Evolutionary conservation across 2,329 filamentous ascomycete species (phyloP).

Genomic region (Fusarium lateritium): DNA sequence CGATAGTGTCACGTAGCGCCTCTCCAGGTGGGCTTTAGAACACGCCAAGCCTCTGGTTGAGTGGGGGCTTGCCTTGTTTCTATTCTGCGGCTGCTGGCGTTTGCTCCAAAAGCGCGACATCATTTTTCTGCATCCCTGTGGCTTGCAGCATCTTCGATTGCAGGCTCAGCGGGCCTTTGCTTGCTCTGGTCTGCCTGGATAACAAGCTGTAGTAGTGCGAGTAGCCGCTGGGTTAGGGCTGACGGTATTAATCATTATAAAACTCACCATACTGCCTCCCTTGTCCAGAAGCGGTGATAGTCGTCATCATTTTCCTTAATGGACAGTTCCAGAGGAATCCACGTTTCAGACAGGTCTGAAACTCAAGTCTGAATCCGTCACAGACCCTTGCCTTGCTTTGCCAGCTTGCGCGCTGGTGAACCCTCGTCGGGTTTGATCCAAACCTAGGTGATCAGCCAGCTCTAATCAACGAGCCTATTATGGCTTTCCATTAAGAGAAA

Average conservation of each 20-base stretch:
- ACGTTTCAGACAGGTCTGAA: conserved; percentile 41
- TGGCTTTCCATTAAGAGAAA: not conserved
- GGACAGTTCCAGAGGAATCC: conserved; percentile 13
- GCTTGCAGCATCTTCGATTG: conserved; percentile 22
- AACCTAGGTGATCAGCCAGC: not conserved
- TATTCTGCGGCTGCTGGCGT: conserved; percentile 13
- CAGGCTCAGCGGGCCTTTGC: not conserved
- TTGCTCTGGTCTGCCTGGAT: not conserved
- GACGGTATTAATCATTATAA: conserved; percentile 12
- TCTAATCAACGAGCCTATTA: not conserved
- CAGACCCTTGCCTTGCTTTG: conserved; percentile 12
- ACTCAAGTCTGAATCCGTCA: conserved; percentile 29
- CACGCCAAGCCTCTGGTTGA: conserved; percentile 15
- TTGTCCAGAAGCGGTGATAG: conserved; percentile 17
- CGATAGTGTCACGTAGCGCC: conserved; percentile 35
- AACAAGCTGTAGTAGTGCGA: conserved; percentile 8
- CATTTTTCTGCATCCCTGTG: conserved; percentile 26
- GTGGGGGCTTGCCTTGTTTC: conserved; percentile 12
- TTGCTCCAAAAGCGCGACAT: conserved; percentile 5
- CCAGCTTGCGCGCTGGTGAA: too few species aligned
- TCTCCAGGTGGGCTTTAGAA: conserved; percentile 16
- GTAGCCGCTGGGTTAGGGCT: conserved; percentile 19
- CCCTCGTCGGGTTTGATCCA: not conserved
- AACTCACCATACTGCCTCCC: conserved; percentile 9
- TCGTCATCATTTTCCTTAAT: conserved; percentile 22